phyloP scores from a whole-genome alignment of 768 basidiomycete species.

The Exidia glandulosa region DNA sequence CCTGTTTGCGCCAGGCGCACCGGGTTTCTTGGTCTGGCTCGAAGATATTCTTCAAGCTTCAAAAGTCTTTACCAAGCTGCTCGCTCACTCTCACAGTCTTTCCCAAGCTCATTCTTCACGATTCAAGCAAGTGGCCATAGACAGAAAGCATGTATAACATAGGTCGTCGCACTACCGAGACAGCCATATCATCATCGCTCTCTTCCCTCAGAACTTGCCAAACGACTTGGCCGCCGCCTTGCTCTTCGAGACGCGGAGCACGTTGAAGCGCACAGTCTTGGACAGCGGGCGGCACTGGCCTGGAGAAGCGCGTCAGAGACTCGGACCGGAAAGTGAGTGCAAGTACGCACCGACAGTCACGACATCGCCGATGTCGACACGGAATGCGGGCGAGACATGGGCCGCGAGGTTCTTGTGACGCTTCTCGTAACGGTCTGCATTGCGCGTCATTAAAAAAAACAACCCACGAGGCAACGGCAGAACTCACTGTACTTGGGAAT shows the following conservation, averaged over 20 bases:
- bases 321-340: background rate
- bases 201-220: slow-evolving; percentile 68
- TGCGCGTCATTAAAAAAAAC: background rate
- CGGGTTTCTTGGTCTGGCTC: no score
- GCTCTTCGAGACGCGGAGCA: slow-evolving; percentile 87
- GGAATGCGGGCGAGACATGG: slow-evolving; percentile 97
- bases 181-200: background rate
- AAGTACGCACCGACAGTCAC: slow-evolving; percentile 82
- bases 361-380: slow-evolving; percentile 85
- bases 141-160: background rate
- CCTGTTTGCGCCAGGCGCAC: no score
- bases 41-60: no score
- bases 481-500: slow-evolving; percentile 94
- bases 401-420: slow-evolving; percentile 97
- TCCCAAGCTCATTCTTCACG: no score
- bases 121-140: background rate
- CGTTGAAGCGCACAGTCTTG: slow-evolving; percentile 99
- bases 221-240: slow-evolving; percentile 87
- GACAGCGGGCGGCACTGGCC: slow-evolving; percentile 98
- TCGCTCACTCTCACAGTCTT: no score
- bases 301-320: slow-evolving; percentile 17
- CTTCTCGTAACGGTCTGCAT: slow-evolving; percentile 90
- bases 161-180: background rate
- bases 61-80: no score
- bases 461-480: background rate